These are phyloP conservation scores for Zymoseptoria passerinii DNA, from an alignment of 2,329 filamentous ascomycete genomes.

Conservation along the genomic window DNA sequence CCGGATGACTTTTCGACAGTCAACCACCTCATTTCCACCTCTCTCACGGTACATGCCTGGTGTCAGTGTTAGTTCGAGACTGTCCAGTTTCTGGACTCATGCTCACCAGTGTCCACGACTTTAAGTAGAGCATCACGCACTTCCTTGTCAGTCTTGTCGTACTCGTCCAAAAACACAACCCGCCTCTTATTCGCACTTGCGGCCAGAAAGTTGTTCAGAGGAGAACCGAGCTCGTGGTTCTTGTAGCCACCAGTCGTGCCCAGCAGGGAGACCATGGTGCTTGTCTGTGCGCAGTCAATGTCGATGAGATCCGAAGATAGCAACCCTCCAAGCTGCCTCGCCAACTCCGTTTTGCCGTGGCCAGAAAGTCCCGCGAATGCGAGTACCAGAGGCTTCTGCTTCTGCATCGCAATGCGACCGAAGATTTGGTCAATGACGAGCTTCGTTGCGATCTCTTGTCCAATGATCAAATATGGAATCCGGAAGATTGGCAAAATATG, in stretches of 20 bases:
- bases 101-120: conserved; percentile 38
- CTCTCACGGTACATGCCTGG: conserved; percentile 32
- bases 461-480: conserved; percentile 1
- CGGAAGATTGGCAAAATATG: background rate
- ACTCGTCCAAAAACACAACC: conserved; percentile 46
- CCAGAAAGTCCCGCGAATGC: conserved; percentile 41
- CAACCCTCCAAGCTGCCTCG: conserved; percentile 34
- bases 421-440: background rate
- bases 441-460: conserved; percentile 1
- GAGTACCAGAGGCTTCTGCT: conserved; percentile 15
- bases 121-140: conserved; percentile 39
- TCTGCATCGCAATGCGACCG: background rate
- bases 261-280: conserved; percentile 35
- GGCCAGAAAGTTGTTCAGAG: conserved; percentile 43
- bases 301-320: conserved; percentile 18
- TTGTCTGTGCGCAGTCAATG: conserved; percentile 38
- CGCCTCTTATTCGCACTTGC: conserved; percentile 28
- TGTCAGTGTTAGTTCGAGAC: background rate
- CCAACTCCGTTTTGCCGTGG: conserved; percentile 45
- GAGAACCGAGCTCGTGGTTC: conserved; percentile 32
- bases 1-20: conserved; percentile 42
- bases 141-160: conserved; percentile 39
- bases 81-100: background rate
- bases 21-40: conserved; percentile 26
- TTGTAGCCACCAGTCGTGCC: conserved; percentile 33